These are phyloP conservation scores for Suillus ampliporus DNA, from an alignment of 768 basidiomycete genomes.

Conservation along the genomic window DNA sequence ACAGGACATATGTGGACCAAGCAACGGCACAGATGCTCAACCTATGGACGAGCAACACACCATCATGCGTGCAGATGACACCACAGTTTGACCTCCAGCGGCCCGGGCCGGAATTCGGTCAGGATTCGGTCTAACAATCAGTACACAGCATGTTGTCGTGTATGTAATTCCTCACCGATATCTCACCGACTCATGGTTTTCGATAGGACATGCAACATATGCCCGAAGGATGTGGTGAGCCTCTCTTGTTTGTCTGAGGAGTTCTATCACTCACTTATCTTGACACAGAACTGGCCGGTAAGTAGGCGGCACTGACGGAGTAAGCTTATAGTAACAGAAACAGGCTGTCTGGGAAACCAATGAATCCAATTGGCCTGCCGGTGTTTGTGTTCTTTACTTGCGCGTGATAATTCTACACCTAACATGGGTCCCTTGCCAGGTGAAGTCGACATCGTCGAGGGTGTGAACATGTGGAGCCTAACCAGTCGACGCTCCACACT, in stretches of 20 bases:
- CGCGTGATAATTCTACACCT: background rate
- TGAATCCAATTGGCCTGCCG: constrained; percentile 30
- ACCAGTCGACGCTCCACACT: constrained; percentile 63
- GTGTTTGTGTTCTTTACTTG: constrained; percentile 20
- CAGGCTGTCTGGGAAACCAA: constrained; percentile 36
- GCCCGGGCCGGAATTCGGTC: constrained; percentile 43
- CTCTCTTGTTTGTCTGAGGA: background rate
- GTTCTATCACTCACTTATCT: background rate
- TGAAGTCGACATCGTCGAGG: constrained; percentile 38
- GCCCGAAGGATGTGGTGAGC: constrained; percentile 42
- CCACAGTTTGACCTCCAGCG: constrained; percentile 31
- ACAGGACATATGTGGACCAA: constrained; percentile 41
- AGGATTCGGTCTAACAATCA: constrained; percentile 36
- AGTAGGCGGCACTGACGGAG: constrained; percentile 9
- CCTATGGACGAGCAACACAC: constrained; percentile 31
- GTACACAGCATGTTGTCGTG: constrained; percentile 41
- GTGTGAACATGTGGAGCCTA: constrained; percentile 57
- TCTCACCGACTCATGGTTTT: background rate
- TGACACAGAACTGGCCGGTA: constrained; percentile 43
- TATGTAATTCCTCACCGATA: constrained; percentile 18
- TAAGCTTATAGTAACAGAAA: constrained; percentile 5
- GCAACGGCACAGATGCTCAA: constrained; percentile 32
- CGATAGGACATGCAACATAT: constrained; percentile 35
- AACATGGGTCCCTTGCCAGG: constrained; percentile 22
- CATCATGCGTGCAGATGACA: constrained; percentile 44